Evolutionary conservation across 2,329 filamentous ascomycete species (phyloP), one percentile per base, ranked within the genome.

Genomic region (Rhexocercosporidium sp.): DNA sequence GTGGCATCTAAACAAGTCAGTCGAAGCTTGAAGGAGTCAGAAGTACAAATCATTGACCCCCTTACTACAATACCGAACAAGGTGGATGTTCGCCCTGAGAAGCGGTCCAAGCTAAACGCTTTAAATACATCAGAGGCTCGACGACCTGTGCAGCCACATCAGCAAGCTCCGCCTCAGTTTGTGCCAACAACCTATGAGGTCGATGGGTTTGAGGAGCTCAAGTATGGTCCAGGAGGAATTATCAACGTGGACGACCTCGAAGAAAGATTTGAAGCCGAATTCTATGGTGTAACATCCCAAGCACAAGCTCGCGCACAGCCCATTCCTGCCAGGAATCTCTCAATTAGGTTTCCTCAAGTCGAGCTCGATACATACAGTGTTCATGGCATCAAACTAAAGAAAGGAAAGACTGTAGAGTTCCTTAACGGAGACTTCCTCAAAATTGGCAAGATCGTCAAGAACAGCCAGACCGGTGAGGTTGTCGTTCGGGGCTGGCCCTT

Each of bases 401-500:
- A 29, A 6, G 65, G 60, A 1, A 70, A 68, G 16, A 69, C 64
- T 0, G 71, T 73, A 7, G 73, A 75, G 31, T n/a, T 74, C 0
- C 4, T 31, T 0, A 49, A 69, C 14, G 72, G 70, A 0, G 44
- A 60, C 9, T 85, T 83, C 61, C 69, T 86, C 1, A 76, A 77
- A 0, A 80, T 86, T 3, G 68, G 70, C 1, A 63, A 73, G 0
- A 78, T 86, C 0, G 65, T 75, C 5, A 77, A 25, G 65, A 77
- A 68, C 25, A 66, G 77, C 3, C 9, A 64, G 0, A 69, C 61
- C 0, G 70, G 73, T 0, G 69, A 74, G 0, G 62, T 81, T 0
- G 75, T 75, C 0, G 72, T 87, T 2, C 73, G 75, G 25, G 86
- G 86, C 0, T 75, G 79, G 3, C 75, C 77, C 0, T 75, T 85